Conservation (phyloP, 208 protist genomes). For the Wallacemonas rigidus region DNA sequence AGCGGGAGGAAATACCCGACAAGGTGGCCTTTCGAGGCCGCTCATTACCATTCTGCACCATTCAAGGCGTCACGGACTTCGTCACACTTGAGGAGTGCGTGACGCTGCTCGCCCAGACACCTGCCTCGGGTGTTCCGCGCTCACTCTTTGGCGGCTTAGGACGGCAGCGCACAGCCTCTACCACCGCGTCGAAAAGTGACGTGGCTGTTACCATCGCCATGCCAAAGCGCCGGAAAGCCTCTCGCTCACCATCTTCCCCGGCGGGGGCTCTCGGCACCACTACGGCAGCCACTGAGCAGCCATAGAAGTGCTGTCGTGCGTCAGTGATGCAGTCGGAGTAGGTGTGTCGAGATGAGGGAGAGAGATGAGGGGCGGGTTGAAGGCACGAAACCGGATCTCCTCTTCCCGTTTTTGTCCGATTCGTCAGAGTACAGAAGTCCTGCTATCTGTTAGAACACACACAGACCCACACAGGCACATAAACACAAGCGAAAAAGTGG, state of each 20-base stretch:
- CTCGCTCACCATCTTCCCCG: slow-evolving; percentile 1
- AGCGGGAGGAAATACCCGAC: slow-evolving; percentile 52
- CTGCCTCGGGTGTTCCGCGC: slow-evolving; percentile 58
- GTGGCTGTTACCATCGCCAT: slow-evolving; percentile 10
- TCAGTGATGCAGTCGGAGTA: too few species aligned
- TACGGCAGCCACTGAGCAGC: neutral
- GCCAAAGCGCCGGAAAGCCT: slow-evolving; percentile 3
- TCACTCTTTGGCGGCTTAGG: slow-evolving; percentile 45
- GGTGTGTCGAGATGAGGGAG: too few species aligned
- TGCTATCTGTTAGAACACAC: neutral
- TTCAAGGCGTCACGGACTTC: slow-evolving; percentile 55
- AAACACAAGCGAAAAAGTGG: neutral
- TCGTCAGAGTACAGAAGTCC: too few species aligned
- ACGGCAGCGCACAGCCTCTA: slow-evolving; percentile 9
- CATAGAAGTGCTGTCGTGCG: too few species aligned
- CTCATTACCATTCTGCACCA: slow-evolving; percentile 60
- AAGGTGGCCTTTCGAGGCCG: slow-evolving; percentile 65
- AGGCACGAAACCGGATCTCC: too few species aligned
- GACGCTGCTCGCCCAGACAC: slow-evolving; percentile 61
- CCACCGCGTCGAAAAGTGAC: neutral
- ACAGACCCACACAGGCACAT: slow-evolving; percentile 21
- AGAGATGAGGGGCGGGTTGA: too few species aligned
- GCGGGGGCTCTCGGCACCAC: neutral
- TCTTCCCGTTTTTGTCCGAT: too few species aligned
- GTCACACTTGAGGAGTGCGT: slow-evolving; percentile 51